Conservation (phyloP, 2,329 filamentous ascomycete species). For the Zymoseptoria pseudotritici region DNA sequence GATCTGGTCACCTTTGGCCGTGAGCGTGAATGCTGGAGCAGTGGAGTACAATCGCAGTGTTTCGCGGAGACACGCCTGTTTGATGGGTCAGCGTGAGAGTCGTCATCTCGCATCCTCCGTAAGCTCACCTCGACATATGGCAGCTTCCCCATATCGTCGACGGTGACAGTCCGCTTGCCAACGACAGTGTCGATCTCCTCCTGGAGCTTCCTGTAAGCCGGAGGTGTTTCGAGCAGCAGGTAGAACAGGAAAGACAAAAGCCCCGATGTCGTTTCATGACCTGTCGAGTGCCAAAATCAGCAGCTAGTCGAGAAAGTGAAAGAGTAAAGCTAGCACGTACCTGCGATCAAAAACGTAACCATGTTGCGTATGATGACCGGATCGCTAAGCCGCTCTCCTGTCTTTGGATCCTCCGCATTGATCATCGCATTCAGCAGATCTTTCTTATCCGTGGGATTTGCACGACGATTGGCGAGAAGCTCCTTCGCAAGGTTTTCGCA, state of each 20-base stretch:
- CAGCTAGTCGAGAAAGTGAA: not conserved
- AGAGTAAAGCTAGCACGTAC: not conserved
- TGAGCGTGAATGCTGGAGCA: constrained; percentile 46
- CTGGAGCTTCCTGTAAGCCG: constrained; percentile 53
- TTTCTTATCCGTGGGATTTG: constrained; percentile 50
- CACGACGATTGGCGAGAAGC: constrained; percentile 53
- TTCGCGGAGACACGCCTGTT: constrained; percentile 58
- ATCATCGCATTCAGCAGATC: constrained; percentile 63
- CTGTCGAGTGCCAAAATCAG: constrained; percentile 22
- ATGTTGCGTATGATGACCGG: constrained; percentile 61
- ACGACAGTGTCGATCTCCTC: constrained; percentile 61
- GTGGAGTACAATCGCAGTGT: constrained; percentile 55
- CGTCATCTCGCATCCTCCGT: not conserved
- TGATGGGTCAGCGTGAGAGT: constrained; percentile 12
- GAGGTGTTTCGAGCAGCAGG: constrained; percentile 57
- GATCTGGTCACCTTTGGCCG: constrained; percentile 27
- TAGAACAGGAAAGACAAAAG: constrained; percentile 59
- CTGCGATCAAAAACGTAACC: constrained; percentile 58
- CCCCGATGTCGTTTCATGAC: constrained; percentile 65
- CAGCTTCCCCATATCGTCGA: constrained; percentile 57
- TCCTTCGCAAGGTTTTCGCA: constrained; percentile 51
- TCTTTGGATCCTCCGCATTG: constrained; percentile 56
- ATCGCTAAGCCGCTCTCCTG: constrained; percentile 55
- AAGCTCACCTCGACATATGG: constrained; percentile 40
- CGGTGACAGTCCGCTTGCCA: constrained; percentile 49